Evolutionary conservation across 495 filamentous ascomycete species (phyloP), one percentile per base, ranked within the genome.

Genomic region (Mycothermus thermophilus): DNA sequence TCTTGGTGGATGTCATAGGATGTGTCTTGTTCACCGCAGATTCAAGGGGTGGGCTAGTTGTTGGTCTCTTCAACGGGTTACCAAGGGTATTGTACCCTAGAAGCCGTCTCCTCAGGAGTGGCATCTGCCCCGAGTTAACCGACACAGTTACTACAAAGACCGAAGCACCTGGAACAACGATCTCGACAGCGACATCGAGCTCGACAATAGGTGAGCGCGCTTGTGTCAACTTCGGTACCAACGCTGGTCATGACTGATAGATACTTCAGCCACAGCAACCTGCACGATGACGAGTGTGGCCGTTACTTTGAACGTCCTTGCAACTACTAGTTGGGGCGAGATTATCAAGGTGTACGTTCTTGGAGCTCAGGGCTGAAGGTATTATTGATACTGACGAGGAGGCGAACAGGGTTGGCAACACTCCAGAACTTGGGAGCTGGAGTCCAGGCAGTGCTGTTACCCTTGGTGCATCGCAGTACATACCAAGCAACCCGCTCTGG

Each of bases 281-380:
- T 52, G 63, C 1, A 48, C 55, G 4, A 13, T 38, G 25, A 54
- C 64, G 0, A 60, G 67, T 0, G 69, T 77, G 0, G 52, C 62
- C 3, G 58, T 79, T 12, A 75, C 68, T 0, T 80, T 80, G 47
- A 60, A 76, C 26, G 63, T 66, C 13, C 59, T 59, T 9, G 73
- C 64, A 0, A 62, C 52, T 0, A 81, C 76, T 0, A 42, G 29
- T 0, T 72, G 50, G 15, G 76, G 74, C 3, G 66, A 80, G 40
- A 71, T 65, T 7, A 56, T 80, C 48, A 71, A 67, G 43, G 44
- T 81, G 56, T 52, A 45, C 35, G 43, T 34, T 17, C 12, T 4
- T 7, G 11, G 14, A 33, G 19, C 17, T 8, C 10, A 4, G 26
- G 26, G 13, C 26, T 4, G 5, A 12, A 4, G 5, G 26, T 12